Evolutionary conservation across 2,329 filamentous ascomycete species (phyloP).

Genomic region (Penicillium sp.): DNA sequence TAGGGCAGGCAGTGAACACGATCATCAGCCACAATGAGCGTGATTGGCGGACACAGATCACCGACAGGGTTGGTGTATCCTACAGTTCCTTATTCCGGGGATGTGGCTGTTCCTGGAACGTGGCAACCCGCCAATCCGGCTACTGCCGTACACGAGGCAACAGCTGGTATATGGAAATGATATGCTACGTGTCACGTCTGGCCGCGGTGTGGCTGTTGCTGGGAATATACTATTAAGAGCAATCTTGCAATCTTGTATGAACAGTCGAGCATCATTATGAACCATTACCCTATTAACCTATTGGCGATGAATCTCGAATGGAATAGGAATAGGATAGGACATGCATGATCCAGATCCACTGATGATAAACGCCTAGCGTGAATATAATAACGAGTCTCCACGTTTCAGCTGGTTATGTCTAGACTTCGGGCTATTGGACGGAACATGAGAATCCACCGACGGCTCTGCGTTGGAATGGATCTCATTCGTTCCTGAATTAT

Average conservation of each 20-base stretch:
- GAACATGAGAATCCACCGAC: too few relatives aligned
- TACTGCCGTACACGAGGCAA: neutral
- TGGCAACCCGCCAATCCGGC: conserved; percentile 9
- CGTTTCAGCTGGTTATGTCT: neutral
- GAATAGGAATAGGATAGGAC: neutral
- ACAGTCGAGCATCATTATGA: neutral
- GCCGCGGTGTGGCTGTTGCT: too few relatives aligned
- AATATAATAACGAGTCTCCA: neutral
- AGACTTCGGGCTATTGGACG: neutral
- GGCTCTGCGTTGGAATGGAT: too few relatives aligned
- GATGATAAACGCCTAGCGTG: neutral
- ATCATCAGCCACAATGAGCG: neutral
- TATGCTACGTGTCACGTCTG: neutral
- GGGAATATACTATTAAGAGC: neutral
- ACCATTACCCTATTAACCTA: neutral
- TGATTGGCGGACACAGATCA: conserved; percentile 5
- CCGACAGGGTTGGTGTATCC: neutral
- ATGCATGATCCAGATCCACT: neutral
- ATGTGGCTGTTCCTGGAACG: conserved; percentile 12
- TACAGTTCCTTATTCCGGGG: conserved; percentile 5
- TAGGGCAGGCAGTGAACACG: neutral
- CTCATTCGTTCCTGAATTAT: neutral
- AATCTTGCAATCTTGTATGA: neutral
- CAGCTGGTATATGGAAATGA: neutral
- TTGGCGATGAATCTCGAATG: neutral